Evolutionary conservation across 2,329 filamentous ascomycete species (phyloP).

Genomic region (Tolypocladium sp.): DNA sequence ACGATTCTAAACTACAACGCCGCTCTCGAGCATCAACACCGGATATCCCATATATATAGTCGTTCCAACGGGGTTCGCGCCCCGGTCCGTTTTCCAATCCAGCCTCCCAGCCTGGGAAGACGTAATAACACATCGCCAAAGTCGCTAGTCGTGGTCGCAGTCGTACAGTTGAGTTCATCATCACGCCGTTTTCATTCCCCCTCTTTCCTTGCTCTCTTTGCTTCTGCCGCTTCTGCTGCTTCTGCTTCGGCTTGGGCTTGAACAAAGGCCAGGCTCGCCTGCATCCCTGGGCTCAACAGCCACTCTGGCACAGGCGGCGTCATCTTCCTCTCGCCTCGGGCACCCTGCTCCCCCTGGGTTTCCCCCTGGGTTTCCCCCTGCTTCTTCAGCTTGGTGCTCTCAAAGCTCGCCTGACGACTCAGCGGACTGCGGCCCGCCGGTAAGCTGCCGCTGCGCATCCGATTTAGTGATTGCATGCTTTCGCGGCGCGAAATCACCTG

Average conservation of each 20-base stretch:
- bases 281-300: conserved; percentile 44
- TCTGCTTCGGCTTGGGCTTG: background rate
- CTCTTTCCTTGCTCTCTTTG: background rate
- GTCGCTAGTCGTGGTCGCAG: background rate
- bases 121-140: background rate
- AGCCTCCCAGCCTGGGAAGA: background rate
- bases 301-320: conserved; percentile 55
- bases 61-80: background rate
- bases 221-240: background rate
- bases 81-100: background rate
- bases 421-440: conserved; percentile 37
- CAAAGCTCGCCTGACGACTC: conserved; percentile 38
- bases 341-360: background rate
- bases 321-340: conserved; percentile 32
- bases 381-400: conserved; percentile 13
- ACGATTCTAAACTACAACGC: background rate
- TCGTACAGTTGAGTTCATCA: background rate
- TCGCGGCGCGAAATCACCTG: conserved; percentile 49
- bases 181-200: background rate
- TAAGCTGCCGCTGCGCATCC: conserved; percentile 48
- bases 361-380: background rate
- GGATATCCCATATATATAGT: background rate
- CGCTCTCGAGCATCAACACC: background rate
- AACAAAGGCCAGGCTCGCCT: conserved; percentile 26
- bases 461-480: conserved; percentile 40